Conservation (phyloP, 805 yeast genomes). For the Saturnispora saitoi region DNA sequence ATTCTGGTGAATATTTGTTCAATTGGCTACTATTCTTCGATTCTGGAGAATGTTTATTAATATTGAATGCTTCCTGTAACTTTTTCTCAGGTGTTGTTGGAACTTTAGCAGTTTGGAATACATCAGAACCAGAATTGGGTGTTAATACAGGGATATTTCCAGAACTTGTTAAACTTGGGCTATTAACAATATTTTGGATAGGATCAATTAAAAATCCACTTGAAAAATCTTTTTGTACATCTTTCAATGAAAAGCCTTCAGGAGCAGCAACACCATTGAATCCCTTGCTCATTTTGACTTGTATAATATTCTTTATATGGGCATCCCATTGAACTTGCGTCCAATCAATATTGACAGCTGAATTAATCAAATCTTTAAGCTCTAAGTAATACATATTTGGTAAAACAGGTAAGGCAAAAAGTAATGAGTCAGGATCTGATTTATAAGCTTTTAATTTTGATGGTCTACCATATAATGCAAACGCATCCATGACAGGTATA, state of each 20-base stretch:
- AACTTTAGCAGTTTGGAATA: not conserved
- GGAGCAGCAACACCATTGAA: constrained; percentile 70
- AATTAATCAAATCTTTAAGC: constrained; percentile 44
- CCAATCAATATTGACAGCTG: constrained; percentile 37
- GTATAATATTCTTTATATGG: constrained; percentile 47
- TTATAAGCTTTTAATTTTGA: constrained; percentile 67
- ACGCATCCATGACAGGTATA: constrained; percentile 68
- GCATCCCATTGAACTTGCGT: constrained; percentile 49
- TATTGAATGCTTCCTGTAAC: not conserved
- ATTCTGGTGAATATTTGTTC: not conserved
- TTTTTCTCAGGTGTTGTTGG: not conserved
- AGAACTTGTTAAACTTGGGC: constrained; percentile 6
- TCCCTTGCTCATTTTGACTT: constrained; percentile 46
- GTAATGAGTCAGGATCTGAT: constrained; percentile 50
- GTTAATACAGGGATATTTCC: constrained; percentile 3
- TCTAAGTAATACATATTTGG: constrained; percentile 70
- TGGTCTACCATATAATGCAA: constrained; percentile 77
- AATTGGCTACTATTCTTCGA: not conserved
- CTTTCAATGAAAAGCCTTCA: constrained; percentile 39
- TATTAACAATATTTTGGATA: constrained; percentile 10
- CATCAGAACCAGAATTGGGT: not conserved
- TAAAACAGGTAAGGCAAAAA: constrained; percentile 76
- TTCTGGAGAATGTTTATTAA: not conserved
- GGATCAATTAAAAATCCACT: not conserved
- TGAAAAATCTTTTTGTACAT: constrained; percentile 17